A percentile compares a stretch with the other conserved stretches of the same genome.
Conservation (phyloP, 148 eudicot genomes). For the Vaccinium macrocarpon region DNA sequence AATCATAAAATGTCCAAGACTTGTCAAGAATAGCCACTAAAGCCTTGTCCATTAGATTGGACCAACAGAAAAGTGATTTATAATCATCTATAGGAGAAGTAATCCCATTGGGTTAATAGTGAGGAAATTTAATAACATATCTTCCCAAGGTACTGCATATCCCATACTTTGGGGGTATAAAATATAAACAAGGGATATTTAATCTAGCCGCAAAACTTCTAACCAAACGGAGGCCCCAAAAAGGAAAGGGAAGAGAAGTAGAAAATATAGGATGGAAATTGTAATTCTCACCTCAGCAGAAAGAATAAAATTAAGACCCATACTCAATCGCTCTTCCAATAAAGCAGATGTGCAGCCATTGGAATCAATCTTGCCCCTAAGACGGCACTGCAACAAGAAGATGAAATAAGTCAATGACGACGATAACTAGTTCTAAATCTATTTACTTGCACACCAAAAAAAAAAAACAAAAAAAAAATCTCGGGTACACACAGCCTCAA, state of each 20-base stretch:
- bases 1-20: neutral
- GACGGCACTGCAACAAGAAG: conserved; percentile 58
- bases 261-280: neutral
- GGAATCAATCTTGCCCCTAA: conserved; percentile 92
- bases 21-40: neutral
- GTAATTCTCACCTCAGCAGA: conserved; percentile 79
- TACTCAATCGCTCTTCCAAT: conserved; percentile 77
- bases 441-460: neutral
- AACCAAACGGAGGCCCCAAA: neutral
- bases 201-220: neutral
- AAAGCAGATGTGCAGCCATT: conserved; percentile 80
- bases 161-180: neutral
- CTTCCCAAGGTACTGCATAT: neutral
- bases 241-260: neutral
- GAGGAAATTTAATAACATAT: neutral
- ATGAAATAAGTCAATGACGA: neutral
- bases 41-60: neutral
- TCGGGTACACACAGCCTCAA: conserved; percentile 1
- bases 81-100: neutral
- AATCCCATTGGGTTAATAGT: neutral
- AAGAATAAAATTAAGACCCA: conserved; percentile 85
- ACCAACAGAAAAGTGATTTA: neutral
- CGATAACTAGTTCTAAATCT: neutral
- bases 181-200: neutral
- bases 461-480: neutral